Evolutionary conservation across 1,284 basidiomycete species (phyloP).

Genomic region (Heterobasidion irregulare): DNA sequence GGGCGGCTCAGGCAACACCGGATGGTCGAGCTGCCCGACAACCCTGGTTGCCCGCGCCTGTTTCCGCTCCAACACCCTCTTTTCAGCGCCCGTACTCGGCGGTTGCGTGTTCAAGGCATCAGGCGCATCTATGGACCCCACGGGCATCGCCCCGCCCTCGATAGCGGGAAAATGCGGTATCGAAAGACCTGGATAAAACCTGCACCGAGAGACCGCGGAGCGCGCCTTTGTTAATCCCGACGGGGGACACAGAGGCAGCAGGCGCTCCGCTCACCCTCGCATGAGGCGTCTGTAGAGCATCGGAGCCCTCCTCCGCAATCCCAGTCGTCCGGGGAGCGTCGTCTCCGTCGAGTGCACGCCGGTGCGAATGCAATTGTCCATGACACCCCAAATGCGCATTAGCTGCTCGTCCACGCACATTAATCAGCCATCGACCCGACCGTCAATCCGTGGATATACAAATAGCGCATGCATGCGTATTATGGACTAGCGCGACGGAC

Average conservation of each 20-base stretch:
- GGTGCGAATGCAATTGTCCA: constrained; percentile 89
- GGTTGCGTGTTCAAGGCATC: constrained; percentile 6
- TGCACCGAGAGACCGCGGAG: constrained; percentile 14
- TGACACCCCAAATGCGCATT: constrained; percentile 81
- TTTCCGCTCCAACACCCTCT: neutral
- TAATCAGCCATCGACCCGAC: neutral
- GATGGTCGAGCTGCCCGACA: constrained; percentile 76
- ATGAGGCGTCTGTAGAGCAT: constrained; percentile 83
- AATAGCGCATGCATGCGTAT: neutral
- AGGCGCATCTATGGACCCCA: constrained; percentile 32
- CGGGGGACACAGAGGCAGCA: too few relatives aligned
- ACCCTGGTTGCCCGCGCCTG: constrained; percentile 41
- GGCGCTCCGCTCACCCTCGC: constrained; percentile 51
- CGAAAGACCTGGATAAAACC: constrained; percentile 64
- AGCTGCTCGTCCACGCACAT: constrained; percentile 31
- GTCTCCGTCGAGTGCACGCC: constrained; percentile 78
- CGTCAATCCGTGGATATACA: neutral
- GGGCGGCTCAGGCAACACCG: constrained; percentile 74
- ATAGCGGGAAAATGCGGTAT: constrained; percentile 36
- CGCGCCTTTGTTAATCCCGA: too few relatives aligned
- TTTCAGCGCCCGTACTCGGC: neutral
- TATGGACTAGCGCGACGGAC: neutral
- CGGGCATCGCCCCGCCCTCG: constrained; percentile 18
- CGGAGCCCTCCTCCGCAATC: constrained; percentile 73
- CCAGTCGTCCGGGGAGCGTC: constrained; percentile 80